Percentiles rank a stretch among this genome's conserved stretches.
Conservation (phyloP, 306 rosid genomes). For the Prunus kanzakura region DNA sequence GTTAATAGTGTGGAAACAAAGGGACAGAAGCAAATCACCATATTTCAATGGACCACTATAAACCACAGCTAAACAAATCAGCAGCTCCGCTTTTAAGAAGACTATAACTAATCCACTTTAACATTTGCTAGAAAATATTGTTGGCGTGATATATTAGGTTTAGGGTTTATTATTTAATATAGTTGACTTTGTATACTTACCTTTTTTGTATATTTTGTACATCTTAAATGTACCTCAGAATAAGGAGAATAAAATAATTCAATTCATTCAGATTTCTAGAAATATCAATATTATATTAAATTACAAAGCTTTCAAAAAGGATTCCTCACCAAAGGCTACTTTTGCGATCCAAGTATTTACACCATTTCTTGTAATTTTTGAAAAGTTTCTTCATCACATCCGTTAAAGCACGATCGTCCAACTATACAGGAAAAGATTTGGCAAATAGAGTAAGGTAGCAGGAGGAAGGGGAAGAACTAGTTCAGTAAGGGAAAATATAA, state of each 20-base stretch:
- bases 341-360: conserved; percentile 92
- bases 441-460: conserved; percentile 9
- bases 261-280: no score
- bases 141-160: no score
- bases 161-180: no score
- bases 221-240: no score
- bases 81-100: neutral
- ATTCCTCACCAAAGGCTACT: conserved; percentile 94
- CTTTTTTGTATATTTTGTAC: no score
- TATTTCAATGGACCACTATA: neutral
- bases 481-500: conserved; percentile 15
- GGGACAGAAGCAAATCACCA: neutral
- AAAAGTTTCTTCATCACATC: conserved; percentile 93
- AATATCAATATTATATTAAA: neutral
- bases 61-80: neutral
- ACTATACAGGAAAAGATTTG: conserved; percentile 37
- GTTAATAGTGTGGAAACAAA: neutral
- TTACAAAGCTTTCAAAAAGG: neutral
- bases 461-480: neutral
- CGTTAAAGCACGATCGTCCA: conserved; percentile 81
- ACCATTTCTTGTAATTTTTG: conserved; percentile 90
- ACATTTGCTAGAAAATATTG: neutral
- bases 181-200: no score
- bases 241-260: no score
- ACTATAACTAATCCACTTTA: neutral